Evolutionary conservation across 805 yeast genomes (phyloP), one percentile per base, ranked within the genome.

Genomic region (Candida glaebosa): DNA sequence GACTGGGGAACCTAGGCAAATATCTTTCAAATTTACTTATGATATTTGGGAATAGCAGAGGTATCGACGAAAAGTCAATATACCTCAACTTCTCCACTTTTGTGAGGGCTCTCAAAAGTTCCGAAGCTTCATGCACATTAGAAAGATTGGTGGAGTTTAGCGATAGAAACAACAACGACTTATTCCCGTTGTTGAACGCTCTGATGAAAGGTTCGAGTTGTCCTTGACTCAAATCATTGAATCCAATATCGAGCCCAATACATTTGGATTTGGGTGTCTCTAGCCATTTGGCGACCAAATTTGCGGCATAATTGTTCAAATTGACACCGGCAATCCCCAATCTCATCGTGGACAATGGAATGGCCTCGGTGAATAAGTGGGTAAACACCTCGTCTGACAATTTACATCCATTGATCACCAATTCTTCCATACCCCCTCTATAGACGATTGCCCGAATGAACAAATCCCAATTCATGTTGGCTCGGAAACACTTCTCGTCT

Each of bases 321-420:
- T 72, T 76, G n/a, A 71, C 71, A 2, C 76, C 65, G 0, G 82
- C 83, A 16, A 78, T 60, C 2, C 83, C 82, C 19, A 78, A 54
- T 44, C 82, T 58, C 54, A 66, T 68, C 1, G 83, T 78, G 12
- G 65, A 58, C 17, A 65, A 45, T 10, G 53, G 48, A 10, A 77
- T 60, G 0, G 79, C 78, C 18, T 58, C 60, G 6, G 57, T 57
- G 18, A 78, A 63, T 34, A 78, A 60, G 6, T 60, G 56, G 26
- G 58, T 51, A 45, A 76, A 76, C 26, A 61, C 67, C 2, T 56
- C 58, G 44, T 71, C 73, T 2, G 67, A 53, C 33, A 78, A 53
- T 47, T 73, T 72, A 52, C 81, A 78, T 1, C 83, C 82, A 48
- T 78, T 76, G 38, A 78, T 69, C 12, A 78, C 82, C 42, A 78